Conservation (phyloP, 768 basidiomycete species). For the Udeniomyces megalosporus region DNA sequence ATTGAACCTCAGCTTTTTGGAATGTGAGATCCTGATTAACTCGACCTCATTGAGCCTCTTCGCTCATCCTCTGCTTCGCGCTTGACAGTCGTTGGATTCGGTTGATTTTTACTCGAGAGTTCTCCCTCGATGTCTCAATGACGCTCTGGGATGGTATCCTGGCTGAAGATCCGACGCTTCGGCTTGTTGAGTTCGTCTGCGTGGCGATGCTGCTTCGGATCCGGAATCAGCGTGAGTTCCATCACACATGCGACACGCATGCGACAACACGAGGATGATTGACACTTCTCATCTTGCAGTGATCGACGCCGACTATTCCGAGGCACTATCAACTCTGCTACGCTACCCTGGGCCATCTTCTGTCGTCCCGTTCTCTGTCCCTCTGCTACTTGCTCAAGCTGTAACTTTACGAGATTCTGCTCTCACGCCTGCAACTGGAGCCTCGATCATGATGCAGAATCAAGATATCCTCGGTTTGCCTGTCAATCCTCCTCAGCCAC, state of each 20-base stretch:
- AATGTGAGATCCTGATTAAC: constrained; percentile 54
- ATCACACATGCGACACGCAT: too few species aligned
- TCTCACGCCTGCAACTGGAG: constrained; percentile 49
- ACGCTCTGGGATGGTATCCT: constrained; percentile 92
- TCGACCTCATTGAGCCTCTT: too few species aligned
- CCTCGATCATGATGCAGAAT: constrained; percentile 68
- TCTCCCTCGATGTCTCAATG: constrained; percentile 51
- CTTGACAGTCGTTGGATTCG: constrained; percentile 86
- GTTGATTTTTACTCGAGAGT: constrained; percentile 82
- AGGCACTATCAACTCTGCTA: constrained; percentile 63
- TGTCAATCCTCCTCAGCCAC: constrained; percentile 42
- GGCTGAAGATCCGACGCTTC: constrained; percentile 63
- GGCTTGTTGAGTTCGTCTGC: constrained; percentile 69
- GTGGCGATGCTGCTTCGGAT: constrained; percentile 91
- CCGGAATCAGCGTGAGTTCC: constrained; percentile 61
- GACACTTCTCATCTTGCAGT: constrained; percentile 40
- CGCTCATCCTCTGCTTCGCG: not conserved
- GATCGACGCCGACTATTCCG: constrained; percentile 69
- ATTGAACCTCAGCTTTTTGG: constrained; percentile 96
- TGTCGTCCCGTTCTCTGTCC: constrained; percentile 20
- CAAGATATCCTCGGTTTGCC: constrained; percentile 58
- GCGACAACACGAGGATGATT: not conserved
- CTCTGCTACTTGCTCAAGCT: constrained; percentile 54
- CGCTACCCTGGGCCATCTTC: constrained; percentile 56
- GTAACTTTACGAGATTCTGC: constrained; percentile 58